These are phyloP conservation scores for Ceratonia siliqua DNA, from an alignment of 306 rosid genomes.

Conservation along the genomic window DNA sequence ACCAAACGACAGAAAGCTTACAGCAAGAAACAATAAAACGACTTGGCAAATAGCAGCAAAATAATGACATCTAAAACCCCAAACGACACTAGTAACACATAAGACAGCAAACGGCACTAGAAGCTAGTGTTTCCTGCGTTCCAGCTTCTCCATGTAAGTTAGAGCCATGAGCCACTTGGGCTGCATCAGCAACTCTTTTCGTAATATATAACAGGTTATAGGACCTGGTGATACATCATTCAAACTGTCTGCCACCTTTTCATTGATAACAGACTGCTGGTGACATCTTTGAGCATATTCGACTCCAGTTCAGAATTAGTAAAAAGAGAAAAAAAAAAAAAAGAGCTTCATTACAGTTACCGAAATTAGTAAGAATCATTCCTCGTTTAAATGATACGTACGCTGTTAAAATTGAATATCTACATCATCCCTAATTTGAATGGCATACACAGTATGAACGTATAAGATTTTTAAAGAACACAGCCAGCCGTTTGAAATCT, in stretches of 20 bases:
- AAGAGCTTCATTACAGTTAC: background rate
- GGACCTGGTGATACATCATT: background rate
- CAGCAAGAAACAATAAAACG: too few relatives aligned
- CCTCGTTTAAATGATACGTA: too few relatives aligned
- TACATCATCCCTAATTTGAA: constrained; percentile 19
- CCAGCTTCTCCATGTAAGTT: too few relatives aligned
- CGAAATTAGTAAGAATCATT: background rate
- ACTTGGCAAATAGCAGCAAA: too few relatives aligned
- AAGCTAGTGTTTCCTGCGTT: too few relatives aligned
- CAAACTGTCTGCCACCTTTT: background rate
- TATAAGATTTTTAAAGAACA: constrained; percentile 21
- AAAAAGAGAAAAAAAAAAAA: constrained; percentile 9
- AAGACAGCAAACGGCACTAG: too few relatives aligned
- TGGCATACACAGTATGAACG: constrained; percentile 30
- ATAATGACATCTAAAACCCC: too few relatives aligned
- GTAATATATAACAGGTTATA: background rate
- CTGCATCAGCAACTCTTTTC: too few relatives aligned
- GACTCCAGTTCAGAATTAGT: background rate
- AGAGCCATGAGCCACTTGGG: too few relatives aligned
- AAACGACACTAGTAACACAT: too few relatives aligned
- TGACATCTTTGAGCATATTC: background rate
- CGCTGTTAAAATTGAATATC: constrained; percentile 15
- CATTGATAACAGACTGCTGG: background rate
- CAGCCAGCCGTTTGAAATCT: constrained; percentile 21
- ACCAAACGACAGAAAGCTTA: too few relatives aligned